These are phyloP conservation scores for Phialemoniopsis sp. DNA, from an alignment of 2,329 filamentous ascomycete species.

Conservation along the genomic window DNA sequence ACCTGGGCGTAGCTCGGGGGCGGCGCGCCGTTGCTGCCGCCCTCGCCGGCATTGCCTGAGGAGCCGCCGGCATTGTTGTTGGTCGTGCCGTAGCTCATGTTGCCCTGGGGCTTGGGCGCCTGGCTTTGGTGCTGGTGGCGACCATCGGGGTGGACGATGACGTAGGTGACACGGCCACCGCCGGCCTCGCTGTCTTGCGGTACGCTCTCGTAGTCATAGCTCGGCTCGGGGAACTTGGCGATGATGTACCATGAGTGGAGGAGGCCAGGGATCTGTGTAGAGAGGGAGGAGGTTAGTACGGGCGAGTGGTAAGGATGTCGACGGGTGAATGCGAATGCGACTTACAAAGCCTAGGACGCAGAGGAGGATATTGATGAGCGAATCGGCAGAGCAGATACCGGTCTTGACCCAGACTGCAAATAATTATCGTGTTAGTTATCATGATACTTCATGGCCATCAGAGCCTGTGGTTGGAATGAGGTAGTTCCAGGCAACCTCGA, in stretches of 20 bases:
- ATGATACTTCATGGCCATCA: neutral
- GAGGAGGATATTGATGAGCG: slow-evolving; percentile 91
- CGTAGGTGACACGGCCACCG: slow-evolving; percentile 65
- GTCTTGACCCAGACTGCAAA: slow-evolving; percentile 87
- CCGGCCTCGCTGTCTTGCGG: slow-evolving; percentile 46
- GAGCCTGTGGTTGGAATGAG: neutral
- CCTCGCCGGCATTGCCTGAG: slow-evolving; percentile 30
- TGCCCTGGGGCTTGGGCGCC: slow-evolving; percentile 24
- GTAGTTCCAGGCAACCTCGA: too few relatives aligned
- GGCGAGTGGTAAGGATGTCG: slow-evolving; percentile 18
- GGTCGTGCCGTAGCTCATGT: slow-evolving; percentile 45
- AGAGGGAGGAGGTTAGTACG: slow-evolving; percentile 11
- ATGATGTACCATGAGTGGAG: slow-evolving; percentile 99
- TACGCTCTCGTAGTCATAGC: slow-evolving; percentile 65
- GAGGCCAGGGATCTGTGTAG: slow-evolving; percentile 68
- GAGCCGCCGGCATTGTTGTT: slow-evolving; percentile 18
- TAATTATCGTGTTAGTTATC: neutral
- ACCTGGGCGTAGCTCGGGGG: slow-evolving; percentile 90
- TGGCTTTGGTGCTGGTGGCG: slow-evolving; percentile 27
- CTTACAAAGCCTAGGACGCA: slow-evolving; percentile 66
- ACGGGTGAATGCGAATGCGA: slow-evolving; percentile 4
- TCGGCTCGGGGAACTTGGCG: slow-evolving; percentile 74
- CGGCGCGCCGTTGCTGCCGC: slow-evolving; percentile 40
- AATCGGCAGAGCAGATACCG: slow-evolving; percentile 89
- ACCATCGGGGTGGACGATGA: slow-evolving; percentile 58